phyloP scores from a whole-genome alignment of 106 monocot genomes.

The Dendrobium huoshanense region DNA sequence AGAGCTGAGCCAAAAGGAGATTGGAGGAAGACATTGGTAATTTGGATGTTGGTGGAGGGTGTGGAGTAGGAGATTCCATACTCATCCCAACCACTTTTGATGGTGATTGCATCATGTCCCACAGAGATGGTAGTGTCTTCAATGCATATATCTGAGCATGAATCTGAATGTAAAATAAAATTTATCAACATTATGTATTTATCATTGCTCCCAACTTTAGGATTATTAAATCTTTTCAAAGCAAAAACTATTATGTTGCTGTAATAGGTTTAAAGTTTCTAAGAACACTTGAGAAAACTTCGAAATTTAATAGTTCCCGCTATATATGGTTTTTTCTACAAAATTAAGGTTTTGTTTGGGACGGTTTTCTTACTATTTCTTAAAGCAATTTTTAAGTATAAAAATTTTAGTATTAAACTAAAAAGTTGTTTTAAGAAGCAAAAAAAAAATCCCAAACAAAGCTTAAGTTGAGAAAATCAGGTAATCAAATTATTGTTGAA shows the following conservation, averaged over 20 bases:
- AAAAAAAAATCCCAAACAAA: too few relatives aligned
- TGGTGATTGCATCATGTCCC: constrained; percentile 57
- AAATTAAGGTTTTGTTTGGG: background rate
- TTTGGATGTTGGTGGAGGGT: constrained; percentile 49
- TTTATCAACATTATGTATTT: background rate
- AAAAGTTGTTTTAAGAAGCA: too few relatives aligned
- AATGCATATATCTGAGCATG: constrained; percentile 66
- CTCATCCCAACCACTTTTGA: constrained; percentile 92
- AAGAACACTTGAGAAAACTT: background rate
- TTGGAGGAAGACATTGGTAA: constrained; percentile 42
- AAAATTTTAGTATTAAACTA: too few relatives aligned
- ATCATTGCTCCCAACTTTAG: background rate
- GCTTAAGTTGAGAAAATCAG: too few relatives aligned
- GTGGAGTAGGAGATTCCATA: constrained; percentile 61
- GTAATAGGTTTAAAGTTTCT: background rate
- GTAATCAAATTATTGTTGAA: too few relatives aligned
- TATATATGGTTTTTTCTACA: background rate
- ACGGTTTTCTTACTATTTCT: too few relatives aligned
- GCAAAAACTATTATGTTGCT: background rate
- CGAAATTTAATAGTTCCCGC: background rate
- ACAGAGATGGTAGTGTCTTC: constrained; percentile 57
- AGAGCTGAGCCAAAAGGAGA: constrained; percentile 51
- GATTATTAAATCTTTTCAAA: background rate
- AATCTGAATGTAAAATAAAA: constrained; percentile 42
- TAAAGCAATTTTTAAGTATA: too few relatives aligned